A percentile compares a stretch with the other conserved stretches of the same genome.
Conservation (phyloP, 192 early-diverging fungal species). For the Lunasporangiospora selenospora region DNA sequence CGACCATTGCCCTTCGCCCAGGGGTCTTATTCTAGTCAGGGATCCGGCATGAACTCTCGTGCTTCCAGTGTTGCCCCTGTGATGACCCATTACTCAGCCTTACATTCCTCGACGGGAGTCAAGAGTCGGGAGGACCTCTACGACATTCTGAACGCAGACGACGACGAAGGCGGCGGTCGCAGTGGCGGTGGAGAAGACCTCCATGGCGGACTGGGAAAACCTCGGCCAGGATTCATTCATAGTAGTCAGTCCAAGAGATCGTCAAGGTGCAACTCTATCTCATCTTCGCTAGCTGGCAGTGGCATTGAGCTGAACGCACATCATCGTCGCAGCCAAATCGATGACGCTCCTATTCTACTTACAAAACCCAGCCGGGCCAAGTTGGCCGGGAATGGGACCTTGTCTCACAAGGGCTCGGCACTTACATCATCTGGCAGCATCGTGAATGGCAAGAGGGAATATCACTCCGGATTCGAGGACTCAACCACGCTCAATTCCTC, state of each 20-base stretch:
- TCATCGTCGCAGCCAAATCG: constrained; percentile 3
- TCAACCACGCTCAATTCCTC: too few relatives aligned
- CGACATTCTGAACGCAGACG: constrained; percentile 24
- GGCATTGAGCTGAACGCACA: constrained; percentile 20
- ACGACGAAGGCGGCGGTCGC: constrained; percentile 11
- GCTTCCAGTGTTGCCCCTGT: constrained; percentile 5
- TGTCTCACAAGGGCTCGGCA: too few relatives aligned
- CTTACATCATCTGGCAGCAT: too few relatives aligned
- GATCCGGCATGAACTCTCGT: background rate
- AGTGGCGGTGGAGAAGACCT: background rate
- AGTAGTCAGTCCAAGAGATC: constrained; percentile 9
- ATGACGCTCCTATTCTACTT: too few relatives aligned
- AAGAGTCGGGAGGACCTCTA: constrained; percentile 26
- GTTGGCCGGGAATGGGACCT: too few relatives aligned
- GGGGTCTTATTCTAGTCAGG: background rate
- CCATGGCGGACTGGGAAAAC: background rate
- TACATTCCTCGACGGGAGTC: constrained; percentile 11
- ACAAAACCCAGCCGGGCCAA: too few relatives aligned
- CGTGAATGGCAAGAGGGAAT: too few relatives aligned
- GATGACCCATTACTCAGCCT: constrained; percentile 14
- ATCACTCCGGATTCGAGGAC: background rate
- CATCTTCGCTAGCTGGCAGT: constrained; percentile 6
- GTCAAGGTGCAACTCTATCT: constrained; percentile 18
- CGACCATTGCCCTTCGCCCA: constrained; percentile 4
- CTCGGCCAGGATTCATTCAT: constrained; percentile 14